Evolutionary conservation across 768 basidiomycete genomes (phyloP).

Genomic region (Rhizopogon vulgaris): DNA sequence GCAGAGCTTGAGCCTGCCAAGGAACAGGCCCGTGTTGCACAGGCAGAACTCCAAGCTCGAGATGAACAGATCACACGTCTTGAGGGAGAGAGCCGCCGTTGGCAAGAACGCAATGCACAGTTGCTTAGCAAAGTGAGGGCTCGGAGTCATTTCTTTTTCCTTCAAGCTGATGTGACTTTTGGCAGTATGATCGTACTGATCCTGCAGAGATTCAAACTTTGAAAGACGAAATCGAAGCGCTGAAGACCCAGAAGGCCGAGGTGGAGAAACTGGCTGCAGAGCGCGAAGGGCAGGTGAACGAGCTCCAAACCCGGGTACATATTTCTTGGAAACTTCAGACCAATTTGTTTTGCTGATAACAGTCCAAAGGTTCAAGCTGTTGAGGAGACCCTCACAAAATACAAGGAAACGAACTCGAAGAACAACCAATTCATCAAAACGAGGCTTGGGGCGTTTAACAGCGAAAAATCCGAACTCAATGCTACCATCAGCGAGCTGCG

Average conservation of each 20-base stretch:
- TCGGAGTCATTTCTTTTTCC: not conserved
- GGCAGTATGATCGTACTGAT: slow-evolving; percentile 82
- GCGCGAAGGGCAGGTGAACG: slow-evolving; percentile 25
- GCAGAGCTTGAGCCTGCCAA: slow-evolving; percentile 68
- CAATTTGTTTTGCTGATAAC: not conserved
- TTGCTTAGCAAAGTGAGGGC: slow-evolving; percentile 66
- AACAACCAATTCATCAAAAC: slow-evolving; percentile 15
- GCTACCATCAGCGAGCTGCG: slow-evolving; percentile 19
- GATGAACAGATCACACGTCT: slow-evolving; percentile 61
- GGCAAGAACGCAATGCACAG: slow-evolving; percentile 82
- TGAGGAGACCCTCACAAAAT: slow-evolving; percentile 37
- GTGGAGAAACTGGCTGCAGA: slow-evolving; percentile 23
- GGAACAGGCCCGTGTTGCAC: slow-evolving; percentile 57
- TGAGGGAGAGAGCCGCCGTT: slow-evolving; percentile 70
- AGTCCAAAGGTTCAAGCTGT: slow-evolving; percentile 31
- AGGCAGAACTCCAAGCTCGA: slow-evolving; percentile 71
- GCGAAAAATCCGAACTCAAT: slow-evolving; percentile 25
- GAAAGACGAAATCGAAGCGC: slow-evolving; percentile 59
- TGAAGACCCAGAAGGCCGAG: slow-evolving; percentile 41
- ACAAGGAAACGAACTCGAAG: slow-evolving; percentile 21
- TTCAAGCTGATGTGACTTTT: not conserved
- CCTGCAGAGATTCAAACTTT: slow-evolving; percentile 77
- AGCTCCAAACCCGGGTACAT: slow-evolving; percentile 25
- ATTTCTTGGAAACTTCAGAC: not conserved
- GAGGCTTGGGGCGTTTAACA: slow-evolving; percentile 18